Evolutionary conservation across 306 rosid genomes (phyloP).

Genomic region (Dryas alaskensis): DNA sequence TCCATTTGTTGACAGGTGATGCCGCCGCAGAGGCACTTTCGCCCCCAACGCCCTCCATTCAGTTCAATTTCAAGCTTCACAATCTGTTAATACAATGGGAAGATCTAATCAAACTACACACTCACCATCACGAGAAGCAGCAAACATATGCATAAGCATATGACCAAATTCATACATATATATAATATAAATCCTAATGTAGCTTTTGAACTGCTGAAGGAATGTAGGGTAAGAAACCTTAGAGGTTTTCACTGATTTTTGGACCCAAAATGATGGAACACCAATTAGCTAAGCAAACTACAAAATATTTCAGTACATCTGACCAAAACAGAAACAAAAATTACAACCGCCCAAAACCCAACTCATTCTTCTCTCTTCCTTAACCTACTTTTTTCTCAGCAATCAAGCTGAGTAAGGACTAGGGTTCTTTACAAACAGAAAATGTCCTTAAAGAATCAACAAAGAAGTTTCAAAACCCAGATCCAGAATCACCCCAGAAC

Average conservation of each 20-base stretch:
- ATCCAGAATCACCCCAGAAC: slow-evolving; percentile 13
- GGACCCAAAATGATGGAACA: neutral
- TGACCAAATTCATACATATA: neutral
- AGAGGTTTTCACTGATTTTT: neutral
- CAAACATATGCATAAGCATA: neutral
- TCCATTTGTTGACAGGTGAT: slow-evolving; percentile 59
- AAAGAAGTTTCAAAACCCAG: slow-evolving; percentile 13
- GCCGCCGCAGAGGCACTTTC: slow-evolving; percentile 57
- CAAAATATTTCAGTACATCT: neutral
- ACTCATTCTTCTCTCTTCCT: neutral
- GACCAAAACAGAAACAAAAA: neutral
- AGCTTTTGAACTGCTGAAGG: neutral
- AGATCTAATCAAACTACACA: slow-evolving; percentile 19
- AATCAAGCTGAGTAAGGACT: slow-evolving; percentile 3
- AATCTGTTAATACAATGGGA: slow-evolving; percentile 35
- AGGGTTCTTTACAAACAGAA: slow-evolving; percentile 19
- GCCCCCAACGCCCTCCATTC: slow-evolving; percentile 82
- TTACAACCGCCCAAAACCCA: neutral
- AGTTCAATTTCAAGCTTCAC: slow-evolving; percentile 34
- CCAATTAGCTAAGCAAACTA: neutral
- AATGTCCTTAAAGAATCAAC: neutral
- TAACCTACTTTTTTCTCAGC: neutral
- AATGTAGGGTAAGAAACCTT: neutral
- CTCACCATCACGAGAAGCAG: neutral
- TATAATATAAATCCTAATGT: neutral